phyloP scores from a whole-genome alignment of 306 rosid genomes.

The Parietaria judaica region DNA sequence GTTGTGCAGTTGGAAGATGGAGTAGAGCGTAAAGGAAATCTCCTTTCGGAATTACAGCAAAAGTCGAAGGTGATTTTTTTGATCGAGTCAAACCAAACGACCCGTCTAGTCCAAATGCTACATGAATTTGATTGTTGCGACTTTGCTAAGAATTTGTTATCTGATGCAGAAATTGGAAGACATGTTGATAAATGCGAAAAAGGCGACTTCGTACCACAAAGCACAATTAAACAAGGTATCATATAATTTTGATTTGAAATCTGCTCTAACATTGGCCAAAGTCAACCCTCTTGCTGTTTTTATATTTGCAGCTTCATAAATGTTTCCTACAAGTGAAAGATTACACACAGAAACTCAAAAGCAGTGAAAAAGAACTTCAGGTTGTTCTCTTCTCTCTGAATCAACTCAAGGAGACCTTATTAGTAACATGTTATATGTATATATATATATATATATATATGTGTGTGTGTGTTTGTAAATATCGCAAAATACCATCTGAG shows the following conservation, averaged over 20 bases:
- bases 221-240: slow-evolving; percentile 65
- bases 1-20: slow-evolving; percentile 44
- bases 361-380: slow-evolving; percentile 77
- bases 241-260: slow-evolving; percentile 1
- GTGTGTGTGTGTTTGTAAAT: too few species aligned
- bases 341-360: slow-evolving; percentile 48
- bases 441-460: not conserved
- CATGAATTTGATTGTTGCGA: too few species aligned
- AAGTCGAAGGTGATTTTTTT: slow-evolving; percentile 47
- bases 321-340: slow-evolving; percentile 53
- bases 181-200: slow-evolving; percentile 66
- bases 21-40: slow-evolving; percentile 33
- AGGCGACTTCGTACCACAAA: slow-evolving; percentile 53
- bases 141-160: slow-evolving; percentile 14
- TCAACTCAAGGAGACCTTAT: not conserved
- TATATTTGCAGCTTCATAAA: slow-evolving; percentile 60
- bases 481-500: too few species aligned
- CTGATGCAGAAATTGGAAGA: slow-evolving; percentile 80
- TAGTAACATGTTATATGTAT: not conserved
- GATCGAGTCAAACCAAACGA: not conserved
- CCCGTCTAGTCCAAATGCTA: slow-evolving; percentile 9
- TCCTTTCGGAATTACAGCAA: slow-evolving; percentile 51
- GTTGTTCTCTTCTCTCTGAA: slow-evolving; percentile 31
- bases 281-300: slow-evolving; percentile 13
- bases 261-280: slow-evolving; percentile 2